Evolutionary conservation across 2,329 filamentous ascomycete species (phyloP), one percentile per base, ranked within the genome.

Genomic region (Tolypocladium pustulatum): DNA sequence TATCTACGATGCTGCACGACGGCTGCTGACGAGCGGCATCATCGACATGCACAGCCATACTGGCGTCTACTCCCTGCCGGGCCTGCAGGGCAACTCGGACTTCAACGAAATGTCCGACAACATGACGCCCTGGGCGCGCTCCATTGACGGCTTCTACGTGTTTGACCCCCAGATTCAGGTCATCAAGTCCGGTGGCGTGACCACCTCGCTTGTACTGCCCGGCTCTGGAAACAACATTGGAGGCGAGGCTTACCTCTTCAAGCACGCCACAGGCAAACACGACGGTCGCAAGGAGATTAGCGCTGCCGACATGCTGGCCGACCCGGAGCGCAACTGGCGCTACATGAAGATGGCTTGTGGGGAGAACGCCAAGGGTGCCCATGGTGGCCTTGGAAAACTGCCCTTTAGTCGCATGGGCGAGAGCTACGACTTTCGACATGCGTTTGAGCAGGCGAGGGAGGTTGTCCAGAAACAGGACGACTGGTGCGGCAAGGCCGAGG

Each of bases 331-430:
- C 27, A 81, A 75, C 60, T 87, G 85, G 81, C 78, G 87, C 25
- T 89, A 87, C 69, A 87, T 90, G 78, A 89, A 90, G 73, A 89
- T 89, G 86, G 87, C 87, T 0, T 89, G 86, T 62, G 86, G 86
- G 40, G 86, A 89, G 71, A 89, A 89, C 64, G 75, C 86, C 1
- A 88, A 88, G 72, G 73, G 78, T 0, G 73, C 83, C 0, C 86
- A 88, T 60, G 84, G 84, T 12, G 75, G 74, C 53, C 66, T 73
- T 5, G 83, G 82, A 30, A 75, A 78, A 56, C 74, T 74, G 53
- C 84, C 84, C 0, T 77, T 77, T 58, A 87, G 82, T 61, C 76
- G 87, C 1, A 73, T 89, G 65, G 87, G 87, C 10, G 85, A 89
- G 71, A 86, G 85, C 54, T 89, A 83, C 78, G 80, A 84, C 62